A percentile compares a stretch with the other conserved stretches of the same genome.
phyloP scores from a whole-genome alignment of 768 basidiomycete genomes.

The Tephrocybe sp. region DNA sequence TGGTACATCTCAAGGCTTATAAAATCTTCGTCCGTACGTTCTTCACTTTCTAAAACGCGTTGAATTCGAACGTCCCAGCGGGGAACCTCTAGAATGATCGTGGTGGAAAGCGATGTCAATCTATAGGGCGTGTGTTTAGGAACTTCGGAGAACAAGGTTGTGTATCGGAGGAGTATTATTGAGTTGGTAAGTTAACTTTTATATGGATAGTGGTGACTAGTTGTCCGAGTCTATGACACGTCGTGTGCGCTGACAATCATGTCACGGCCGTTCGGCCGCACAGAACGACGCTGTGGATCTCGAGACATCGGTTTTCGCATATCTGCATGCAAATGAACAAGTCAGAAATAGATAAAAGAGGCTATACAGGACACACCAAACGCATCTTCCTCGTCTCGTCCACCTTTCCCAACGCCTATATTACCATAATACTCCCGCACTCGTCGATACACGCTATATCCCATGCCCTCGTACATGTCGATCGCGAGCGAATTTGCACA shows the following conservation, averaged over 20 bases:
- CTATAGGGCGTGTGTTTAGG: too few species aligned
- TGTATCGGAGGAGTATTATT: conserved; percentile 1
- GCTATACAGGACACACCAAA: conserved; percentile 61
- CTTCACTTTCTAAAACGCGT: too few species aligned
- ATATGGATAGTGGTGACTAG: not conserved
- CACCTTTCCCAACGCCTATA: conserved; percentile 74
- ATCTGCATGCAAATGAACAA: conserved; percentile 26
- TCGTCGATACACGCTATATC: conserved; percentile 89
- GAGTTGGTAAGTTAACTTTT: too few species aligned
- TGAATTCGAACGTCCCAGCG: too few species aligned
- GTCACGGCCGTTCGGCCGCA: conserved; percentile 71
- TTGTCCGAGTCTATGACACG: conserved; percentile 39
- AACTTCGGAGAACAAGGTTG: conserved; percentile 1
- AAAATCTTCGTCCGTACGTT: too few species aligned
- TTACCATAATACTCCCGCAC: conserved; percentile 90
- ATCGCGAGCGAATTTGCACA: conserved; percentile 86
- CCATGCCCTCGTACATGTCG: conserved; percentile 88
- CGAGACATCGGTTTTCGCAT: conserved; percentile 76
- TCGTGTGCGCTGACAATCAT: conserved; percentile 66
- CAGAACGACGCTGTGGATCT: conserved; percentile 61
- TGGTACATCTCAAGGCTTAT: too few species aligned
- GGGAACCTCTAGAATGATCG: too few species aligned
- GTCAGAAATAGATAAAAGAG: conserved; percentile 1
- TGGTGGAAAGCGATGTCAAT: too few species aligned
- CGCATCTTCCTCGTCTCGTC: conserved; percentile 84